phyloP scores from a whole-genome alignment of 2,329 filamentous ascomycete genomes.

The Pseudocercospora fijiensis region DNA sequence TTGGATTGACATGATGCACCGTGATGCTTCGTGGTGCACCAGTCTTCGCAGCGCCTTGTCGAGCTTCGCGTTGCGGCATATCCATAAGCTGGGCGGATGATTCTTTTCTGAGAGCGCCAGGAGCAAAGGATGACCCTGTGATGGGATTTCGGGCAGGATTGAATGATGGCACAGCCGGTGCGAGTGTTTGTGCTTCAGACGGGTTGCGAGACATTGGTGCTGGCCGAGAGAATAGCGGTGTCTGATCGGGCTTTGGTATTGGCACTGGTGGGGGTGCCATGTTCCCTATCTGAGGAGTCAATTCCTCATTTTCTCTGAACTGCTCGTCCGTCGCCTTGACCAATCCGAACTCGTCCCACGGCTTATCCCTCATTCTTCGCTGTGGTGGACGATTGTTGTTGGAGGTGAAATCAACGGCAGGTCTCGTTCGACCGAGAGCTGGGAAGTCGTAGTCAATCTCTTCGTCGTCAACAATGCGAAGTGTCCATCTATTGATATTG shows the following conservation, averaged over 20 bases:
- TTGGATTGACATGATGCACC: conserved; percentile 69
- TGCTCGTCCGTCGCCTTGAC: conserved; percentile 69
- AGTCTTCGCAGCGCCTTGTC: conserved; percentile 45
- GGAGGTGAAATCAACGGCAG: conserved; percentile 73
- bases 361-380: conserved; percentile 68
- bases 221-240: conserved; percentile 4
- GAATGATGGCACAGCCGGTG: conserved; percentile 32
- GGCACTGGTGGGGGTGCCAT: conserved; percentile 17
- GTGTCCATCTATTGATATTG: conserved; percentile 78
- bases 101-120: conserved; percentile 44
- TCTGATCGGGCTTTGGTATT: conserved; percentile 17
- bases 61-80: conserved; percentile 49
- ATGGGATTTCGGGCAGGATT: conserved; percentile 52
- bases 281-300: conserved; percentile 27
- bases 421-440: conserved; percentile 70
- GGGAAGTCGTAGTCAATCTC: conserved; percentile 86
- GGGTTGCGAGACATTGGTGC: conserved; percentile 16
- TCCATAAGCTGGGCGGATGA: conserved; percentile 42
- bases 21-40: conserved; percentile 70
- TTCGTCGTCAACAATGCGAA: conserved; percentile 80
- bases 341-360: conserved; percentile 79
- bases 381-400: conserved; percentile 70
- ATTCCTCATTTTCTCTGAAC: conserved; percentile 65
- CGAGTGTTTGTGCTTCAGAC: conserved; percentile 18
- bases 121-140: conserved; percentile 50